Base-by-base conservation (phyloP, 768 basidiomycete species). In the Stropharia rugosoannulata region DNA sequence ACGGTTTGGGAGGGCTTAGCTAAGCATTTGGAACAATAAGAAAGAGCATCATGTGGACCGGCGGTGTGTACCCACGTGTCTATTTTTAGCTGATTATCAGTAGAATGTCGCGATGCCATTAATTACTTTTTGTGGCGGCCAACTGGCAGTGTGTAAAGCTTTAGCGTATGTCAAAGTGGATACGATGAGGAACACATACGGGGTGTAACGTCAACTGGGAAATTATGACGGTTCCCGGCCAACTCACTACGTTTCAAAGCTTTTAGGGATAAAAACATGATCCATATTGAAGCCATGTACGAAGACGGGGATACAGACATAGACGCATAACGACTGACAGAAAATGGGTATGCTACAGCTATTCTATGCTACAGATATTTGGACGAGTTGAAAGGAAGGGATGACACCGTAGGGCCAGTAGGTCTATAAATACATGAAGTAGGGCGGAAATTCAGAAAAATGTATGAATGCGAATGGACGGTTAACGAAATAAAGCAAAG, bases 11-110 rank as follows among this genome's bases (percentile, higher is more conserved):
- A 22, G 8, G 22, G 29, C 40, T 56, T 18, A 70, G 58, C 54
- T 73, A 69, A 61, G 40, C 47, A 39, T 56, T 51, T 37, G 49
- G 44, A 62, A 73, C 70, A 73, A 73, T 71, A 71, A 64, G 51
- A 49, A 5, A 2, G 40, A 25, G 41, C 38, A 55, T 43, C 49
- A 42, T 49, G 42, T 50, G 52, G 56, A 55, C 47, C 27, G 37
- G 38, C n/a, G 1, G 29, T 32, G 22, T 32, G 6, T 32, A 29
- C 29, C 29, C 29, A 32, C 29, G 29, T 1, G 29, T 32, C 29
- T 32, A 32, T 32, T 32, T 32, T 32, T 32, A 32, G 29, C 6
- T 32, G 29, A 7, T 32, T 32, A 32, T 32, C 29, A 32, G 29
- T 32, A 1, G 29, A 32, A 32, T 32, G 29, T 32, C 6, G 29